These are phyloP conservation scores for Diplocarpon rosae DNA, from an alignment of 2,329 filamentous ascomycete genomes.

Conservation along the genomic window DNA sequence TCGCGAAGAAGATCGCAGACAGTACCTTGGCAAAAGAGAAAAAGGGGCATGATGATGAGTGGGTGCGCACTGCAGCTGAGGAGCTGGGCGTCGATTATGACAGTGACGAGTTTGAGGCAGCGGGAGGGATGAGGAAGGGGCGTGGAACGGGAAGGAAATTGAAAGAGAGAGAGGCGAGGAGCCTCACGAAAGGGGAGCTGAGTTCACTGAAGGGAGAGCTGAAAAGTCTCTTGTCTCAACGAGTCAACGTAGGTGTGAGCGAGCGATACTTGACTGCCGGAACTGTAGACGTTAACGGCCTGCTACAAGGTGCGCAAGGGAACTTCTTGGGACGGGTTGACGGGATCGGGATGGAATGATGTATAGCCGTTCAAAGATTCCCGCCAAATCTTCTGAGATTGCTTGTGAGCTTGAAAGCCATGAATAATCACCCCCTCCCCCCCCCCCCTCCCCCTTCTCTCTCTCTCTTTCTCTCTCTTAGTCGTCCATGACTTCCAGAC, in stretches of 20 bases:
- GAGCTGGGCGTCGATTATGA: constrained; percentile 93
- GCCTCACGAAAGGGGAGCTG: constrained; percentile 63
- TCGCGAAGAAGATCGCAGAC: constrained; percentile 85
- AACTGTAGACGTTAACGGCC: constrained; percentile 66
- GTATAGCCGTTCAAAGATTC: constrained; percentile 2
- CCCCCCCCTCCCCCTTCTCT: no score
- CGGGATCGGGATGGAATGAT: constrained; percentile 26
- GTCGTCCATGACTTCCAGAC: no score
- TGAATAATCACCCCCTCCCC: no score
- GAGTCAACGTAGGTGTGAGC: constrained; percentile 80
- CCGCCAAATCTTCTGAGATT: neutral
- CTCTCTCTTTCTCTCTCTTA: no score
- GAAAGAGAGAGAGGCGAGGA: constrained; percentile 61
- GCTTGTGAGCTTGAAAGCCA: neutral
- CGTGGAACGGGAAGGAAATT: constrained; percentile 62
- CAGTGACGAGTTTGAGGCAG: constrained; percentile 67
- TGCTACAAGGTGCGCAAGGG: constrained; percentile 53
- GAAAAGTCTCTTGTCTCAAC: constrained; percentile 54
- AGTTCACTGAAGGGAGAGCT: constrained; percentile 60
- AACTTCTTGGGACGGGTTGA: constrained; percentile 29
- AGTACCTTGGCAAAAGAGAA: constrained; percentile 78
- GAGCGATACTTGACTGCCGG: constrained; percentile 78
- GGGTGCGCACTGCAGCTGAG: constrained; percentile 74
- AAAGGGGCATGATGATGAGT: constrained; percentile 70
- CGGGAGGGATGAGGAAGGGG: constrained; percentile 47